Conservation (phyloP, 306 rosid species). For the Lupinus albus region DNA sequence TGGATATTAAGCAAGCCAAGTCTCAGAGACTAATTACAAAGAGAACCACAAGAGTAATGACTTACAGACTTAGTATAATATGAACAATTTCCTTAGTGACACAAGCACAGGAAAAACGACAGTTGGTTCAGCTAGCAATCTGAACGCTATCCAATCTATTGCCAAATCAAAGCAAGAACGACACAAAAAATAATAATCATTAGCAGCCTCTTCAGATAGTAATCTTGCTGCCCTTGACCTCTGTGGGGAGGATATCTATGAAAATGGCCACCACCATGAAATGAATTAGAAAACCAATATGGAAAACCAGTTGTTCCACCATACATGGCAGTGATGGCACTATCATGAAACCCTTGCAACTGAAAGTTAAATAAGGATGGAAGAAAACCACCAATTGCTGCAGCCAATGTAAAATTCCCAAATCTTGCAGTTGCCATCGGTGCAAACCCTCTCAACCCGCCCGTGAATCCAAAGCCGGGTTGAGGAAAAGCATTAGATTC, state of each 20-base stretch:
- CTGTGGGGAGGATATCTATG: constrained; percentile 55
- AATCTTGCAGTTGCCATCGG: constrained; percentile 70
- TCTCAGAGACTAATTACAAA: constrained; percentile 37
- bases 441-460: constrained; percentile 78
- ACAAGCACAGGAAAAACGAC: constrained; percentile 10
- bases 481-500: constrained; percentile 61
- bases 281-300: constrained; percentile 62
- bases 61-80: constrained; percentile 33
- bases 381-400: constrained; percentile 79
- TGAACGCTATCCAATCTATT: constrained; percentile 49
- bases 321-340: constrained; percentile 57
- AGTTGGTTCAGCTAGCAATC: constrained; percentile 33
- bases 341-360: constrained; percentile 70
- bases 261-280: constrained; percentile 59
- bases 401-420: constrained; percentile 81
- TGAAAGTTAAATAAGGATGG: constrained; percentile 77
- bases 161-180: constrained; percentile 69
- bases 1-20: constrained; percentile 20
- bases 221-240: constrained; percentile 73
- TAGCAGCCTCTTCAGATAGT: constrained; percentile 70
- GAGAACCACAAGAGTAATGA: constrained; percentile 29
- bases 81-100: constrained; percentile 43
- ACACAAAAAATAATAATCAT: constrained; percentile 57
- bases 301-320: constrained; percentile 68
- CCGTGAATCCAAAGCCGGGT: constrained; percentile 65